A percentile compares a stretch with the other conserved stretches of the same genome.
Evolutionary conservation across 2,329 filamentous ascomycete species (phyloP).

Genomic region (Diaporthe ilicicola): DNA sequence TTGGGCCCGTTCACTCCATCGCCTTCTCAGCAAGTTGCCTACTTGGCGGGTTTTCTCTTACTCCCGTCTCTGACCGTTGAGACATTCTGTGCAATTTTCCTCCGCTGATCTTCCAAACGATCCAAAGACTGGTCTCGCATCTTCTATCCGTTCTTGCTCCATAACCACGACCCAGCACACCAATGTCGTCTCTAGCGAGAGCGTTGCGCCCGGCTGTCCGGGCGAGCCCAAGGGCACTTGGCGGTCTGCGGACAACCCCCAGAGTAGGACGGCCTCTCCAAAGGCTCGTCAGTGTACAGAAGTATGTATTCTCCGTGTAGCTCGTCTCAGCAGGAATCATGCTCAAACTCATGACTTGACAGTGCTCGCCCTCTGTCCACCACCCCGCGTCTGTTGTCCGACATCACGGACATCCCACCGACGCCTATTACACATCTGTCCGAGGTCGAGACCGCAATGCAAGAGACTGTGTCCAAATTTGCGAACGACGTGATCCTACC

Average conservation of each 20-base stretch:
- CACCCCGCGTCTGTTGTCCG: constrained; percentile 62
- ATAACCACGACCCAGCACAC: constrained; percentile 16
- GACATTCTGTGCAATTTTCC: not conserved
- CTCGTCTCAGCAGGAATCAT: constrained; percentile 19
- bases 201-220: constrained; percentile 61
- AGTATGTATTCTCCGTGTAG: constrained; percentile 39
- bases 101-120: not conserved
- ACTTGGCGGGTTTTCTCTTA: not conserved
- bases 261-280: constrained; percentile 37
- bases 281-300: constrained; percentile 37
- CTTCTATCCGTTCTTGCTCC: not conserved
- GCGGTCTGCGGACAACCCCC: constrained; percentile 41
- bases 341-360: constrained; percentile 26
- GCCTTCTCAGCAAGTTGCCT: not conserved
- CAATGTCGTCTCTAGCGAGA: constrained; percentile 60
- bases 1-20: constrained; percentile 29
- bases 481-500: constrained; percentile 88
- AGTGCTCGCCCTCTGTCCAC: constrained; percentile 66
- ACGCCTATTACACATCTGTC: constrained; percentile 94
- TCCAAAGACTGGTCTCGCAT: not conserved
- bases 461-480: constrained; percentile 89
- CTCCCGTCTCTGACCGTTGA: not conserved
- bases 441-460: constrained; percentile 89
- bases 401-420: constrained; percentile 82
- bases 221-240: constrained; percentile 49